Evolutionary conservation across 306 rosid species (phyloP).

Genomic region (Fragaria nilgerrensis): DNA sequence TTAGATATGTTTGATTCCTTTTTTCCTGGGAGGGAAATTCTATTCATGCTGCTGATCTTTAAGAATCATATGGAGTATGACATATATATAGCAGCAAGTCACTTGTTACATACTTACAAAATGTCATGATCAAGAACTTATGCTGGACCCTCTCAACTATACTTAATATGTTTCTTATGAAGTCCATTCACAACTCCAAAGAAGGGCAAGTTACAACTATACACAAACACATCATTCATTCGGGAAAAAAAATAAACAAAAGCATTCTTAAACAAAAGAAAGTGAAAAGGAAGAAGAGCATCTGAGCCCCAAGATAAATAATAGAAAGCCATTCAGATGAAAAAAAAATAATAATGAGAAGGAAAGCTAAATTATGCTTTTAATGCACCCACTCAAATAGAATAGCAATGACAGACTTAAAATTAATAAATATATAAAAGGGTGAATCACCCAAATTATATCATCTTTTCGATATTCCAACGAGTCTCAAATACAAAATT

Average conservation of each 20-base stretch:
- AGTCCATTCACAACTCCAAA: not conserved
- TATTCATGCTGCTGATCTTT: not conserved
- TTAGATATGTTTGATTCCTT: not conserved
- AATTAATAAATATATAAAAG: not conserved
- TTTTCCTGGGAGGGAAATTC: not conserved
- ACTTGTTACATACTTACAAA: not conserved
- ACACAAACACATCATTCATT: not conserved
- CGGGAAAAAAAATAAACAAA: not conserved
- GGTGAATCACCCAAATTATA: not conserved
- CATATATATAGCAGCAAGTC: slow-evolving; percentile 4
- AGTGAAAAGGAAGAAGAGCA: not conserved
- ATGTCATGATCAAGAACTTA: not conserved
- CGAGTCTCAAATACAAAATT: not conserved
- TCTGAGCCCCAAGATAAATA: not conserved
- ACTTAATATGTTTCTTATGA: not conserved
- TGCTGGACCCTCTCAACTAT: not conserved
- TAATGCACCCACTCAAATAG: no score
- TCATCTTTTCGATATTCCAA: not conserved
- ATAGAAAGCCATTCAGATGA: not conserved
- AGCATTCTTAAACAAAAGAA: not conserved
- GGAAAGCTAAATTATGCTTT: not conserved
- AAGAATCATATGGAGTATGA: not conserved
- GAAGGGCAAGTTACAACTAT: not conserved
- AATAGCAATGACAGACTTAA: not conserved
- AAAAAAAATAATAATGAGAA: not conserved